Evolutionary conservation across 306 rosid genomes (phyloP), one percentile per base, ranked within the genome.

Genomic region (Trifolium pratense): DNA sequence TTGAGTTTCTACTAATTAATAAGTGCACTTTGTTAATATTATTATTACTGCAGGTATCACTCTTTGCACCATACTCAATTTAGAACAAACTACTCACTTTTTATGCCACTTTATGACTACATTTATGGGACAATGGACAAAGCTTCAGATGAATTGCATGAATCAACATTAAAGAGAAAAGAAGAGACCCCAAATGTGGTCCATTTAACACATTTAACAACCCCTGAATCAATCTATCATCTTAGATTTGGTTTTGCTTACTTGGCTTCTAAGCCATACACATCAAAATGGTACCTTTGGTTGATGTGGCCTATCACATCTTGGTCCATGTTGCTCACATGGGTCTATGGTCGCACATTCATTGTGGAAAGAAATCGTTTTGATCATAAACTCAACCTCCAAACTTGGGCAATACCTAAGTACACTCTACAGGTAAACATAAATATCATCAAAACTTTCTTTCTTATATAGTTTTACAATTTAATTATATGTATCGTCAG

Each of bases 11-110:
- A 7, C 25, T 58, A 58, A 26, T 2, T 25, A 58, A 58, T 23
- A 23, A 23, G 15, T 20, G 3, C 46, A 11, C 46, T 40, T 40
- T 36, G 32, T 16, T 23, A 20, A 5, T 71, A 56, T 11, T 71
- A 45, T 11, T 36, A 36, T 32, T 2, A 8, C n/a, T n/a, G n/a
- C 83, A 88, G 94, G 81, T 87, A 70, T 18, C 97, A 91, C 46
- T 86, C 92, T 31, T 70, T 91, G 64, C 94, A 91, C 52, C 92
- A 91, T 59, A 87, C 97, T 0, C 92, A 85, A 34, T 91, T 91
- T 15, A 79, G 92, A 16, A 91, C 87, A 36, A 91, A 91, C 5
- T 88, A 80, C 59, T 78, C 83, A 0, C 71, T 88, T 0, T 88
- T 91, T 21, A 91, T 91, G 97, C 92, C 97, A 37, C 2, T 88